A percentile compares a stretch with the other conserved stretches of the same genome.
These are phyloP conservation scores for Tolypocladium ovalisporum DNA, from an alignment of 2,329 filamentous ascomycete genomes.

Conservation along the genomic window DNA sequence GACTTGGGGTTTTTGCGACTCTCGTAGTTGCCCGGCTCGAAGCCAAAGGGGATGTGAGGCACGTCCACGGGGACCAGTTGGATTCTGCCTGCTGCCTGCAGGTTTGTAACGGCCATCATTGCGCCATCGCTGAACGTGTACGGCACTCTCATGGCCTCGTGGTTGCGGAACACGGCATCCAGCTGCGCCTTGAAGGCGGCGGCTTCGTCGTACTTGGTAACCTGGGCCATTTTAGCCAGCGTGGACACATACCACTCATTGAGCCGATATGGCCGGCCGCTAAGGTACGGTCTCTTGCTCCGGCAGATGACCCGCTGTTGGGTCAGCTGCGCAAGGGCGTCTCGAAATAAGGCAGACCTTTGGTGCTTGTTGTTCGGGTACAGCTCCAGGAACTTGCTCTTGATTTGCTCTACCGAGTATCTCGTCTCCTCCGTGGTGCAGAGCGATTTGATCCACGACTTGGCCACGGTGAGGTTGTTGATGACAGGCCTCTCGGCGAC, in stretches of 20 bases:
- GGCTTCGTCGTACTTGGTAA: conserved; percentile 46
- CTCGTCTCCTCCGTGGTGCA: conserved; percentile 40
- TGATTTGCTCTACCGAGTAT: conserved; percentile 37
- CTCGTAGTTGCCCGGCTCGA: conserved; percentile 61
- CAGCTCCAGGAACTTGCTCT: conserved; percentile 40
- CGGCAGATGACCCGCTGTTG: conserved; percentile 45
- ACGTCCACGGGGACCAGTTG: conserved; percentile 42
- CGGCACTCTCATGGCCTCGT: conserved; percentile 33
- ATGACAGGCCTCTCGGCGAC: background rate
- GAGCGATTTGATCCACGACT: conserved; percentile 49
- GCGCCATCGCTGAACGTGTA: conserved; percentile 52
- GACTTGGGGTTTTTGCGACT: conserved; percentile 56
- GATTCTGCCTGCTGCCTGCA: conserved; percentile 50
- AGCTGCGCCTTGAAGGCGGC: conserved; percentile 47
- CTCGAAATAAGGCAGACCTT: conserved; percentile 33
- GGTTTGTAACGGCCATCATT: conserved; percentile 55
- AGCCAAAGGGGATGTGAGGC: conserved; percentile 56
- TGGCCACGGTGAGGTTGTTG: conserved; percentile 31
- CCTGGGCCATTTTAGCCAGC: conserved; percentile 45
- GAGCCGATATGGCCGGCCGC: conserved; percentile 51
- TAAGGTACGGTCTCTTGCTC: conserved; percentile 45
- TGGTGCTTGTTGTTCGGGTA: conserved; percentile 25
- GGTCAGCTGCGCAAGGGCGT: conserved; percentile 37
- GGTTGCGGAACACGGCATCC: conserved; percentile 41
- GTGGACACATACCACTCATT: conserved; percentile 46